Evolutionary conservation across 2,329 filamentous ascomycete species (phyloP).

Genomic region (Aspergillus sp.): DNA sequence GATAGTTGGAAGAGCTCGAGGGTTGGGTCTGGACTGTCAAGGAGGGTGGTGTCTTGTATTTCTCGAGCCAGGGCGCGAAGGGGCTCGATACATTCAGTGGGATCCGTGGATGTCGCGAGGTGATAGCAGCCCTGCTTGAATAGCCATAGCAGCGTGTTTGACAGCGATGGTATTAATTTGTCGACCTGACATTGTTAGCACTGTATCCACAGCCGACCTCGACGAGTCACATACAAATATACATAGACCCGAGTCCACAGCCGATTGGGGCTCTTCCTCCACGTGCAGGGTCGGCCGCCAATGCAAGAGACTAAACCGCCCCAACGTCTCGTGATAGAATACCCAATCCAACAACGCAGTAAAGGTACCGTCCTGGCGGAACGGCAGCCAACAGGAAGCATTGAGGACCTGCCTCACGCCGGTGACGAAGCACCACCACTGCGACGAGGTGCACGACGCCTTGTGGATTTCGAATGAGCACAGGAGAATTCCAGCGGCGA

Average conservation of each 20-base stretch:
- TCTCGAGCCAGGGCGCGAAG: not conserved
- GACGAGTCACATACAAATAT: not conserved
- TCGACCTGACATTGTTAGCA: not conserved
- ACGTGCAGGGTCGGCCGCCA: not conserved
- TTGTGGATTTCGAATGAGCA: slow-evolving; percentile 21
- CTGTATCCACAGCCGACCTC: not conserved
- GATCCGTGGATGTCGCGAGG: not conserved
- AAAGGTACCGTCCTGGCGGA: not conserved
- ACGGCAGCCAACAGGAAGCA: not conserved
- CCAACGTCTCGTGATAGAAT: slow-evolving; percentile 17
- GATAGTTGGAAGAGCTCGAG: slow-evolving; percentile 13
- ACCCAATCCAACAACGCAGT: slow-evolving; percentile 16
- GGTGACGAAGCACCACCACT: slow-evolving; percentile 16
- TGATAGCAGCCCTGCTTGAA: not conserved
- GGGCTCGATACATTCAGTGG: accelerated
- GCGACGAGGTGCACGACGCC: slow-evolving; percentile 15
- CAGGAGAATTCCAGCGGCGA: slow-evolving; percentile 19
- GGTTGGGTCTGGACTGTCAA: not conserved
- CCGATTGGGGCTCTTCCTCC: not conserved
- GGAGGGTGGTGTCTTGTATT: slow-evolving; percentile 2
- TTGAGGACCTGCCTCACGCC: slow-evolving; percentile 12
- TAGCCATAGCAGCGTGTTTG: not conserved
- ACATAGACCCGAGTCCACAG: not conserved
- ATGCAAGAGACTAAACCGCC: slow-evolving; percentile 15
- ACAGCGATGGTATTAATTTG: not conserved